phyloP scores from a whole-genome alignment of 106 monocot genomes.

The Ottelia alismoides region DNA sequence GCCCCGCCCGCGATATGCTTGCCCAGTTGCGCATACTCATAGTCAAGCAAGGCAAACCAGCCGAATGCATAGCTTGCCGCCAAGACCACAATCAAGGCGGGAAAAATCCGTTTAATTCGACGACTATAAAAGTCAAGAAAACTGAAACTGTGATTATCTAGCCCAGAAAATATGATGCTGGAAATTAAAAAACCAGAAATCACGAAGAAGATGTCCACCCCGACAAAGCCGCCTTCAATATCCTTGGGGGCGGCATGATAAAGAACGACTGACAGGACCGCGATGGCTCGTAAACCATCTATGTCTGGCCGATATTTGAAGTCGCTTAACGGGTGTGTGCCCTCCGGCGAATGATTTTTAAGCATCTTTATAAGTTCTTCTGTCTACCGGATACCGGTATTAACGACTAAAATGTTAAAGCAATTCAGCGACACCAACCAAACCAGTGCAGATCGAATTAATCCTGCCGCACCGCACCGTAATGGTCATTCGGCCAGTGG shows the following conservation, averaged over 20 bases:
- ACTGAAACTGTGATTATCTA: neutral
- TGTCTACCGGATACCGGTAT: no score
- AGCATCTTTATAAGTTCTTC: no score
- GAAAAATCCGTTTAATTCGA: neutral
- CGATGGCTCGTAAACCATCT: neutral
- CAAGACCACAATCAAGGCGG: neutral
- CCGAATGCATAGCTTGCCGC: neutral
- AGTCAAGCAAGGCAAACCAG: neutral
- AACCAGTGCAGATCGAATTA: no score
- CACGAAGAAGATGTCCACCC: neutral
- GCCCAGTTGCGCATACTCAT: neutral
- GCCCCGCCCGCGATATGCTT: neutral
- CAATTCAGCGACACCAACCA: no score
- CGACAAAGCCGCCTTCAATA: neutral
- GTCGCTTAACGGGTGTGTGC: no score
- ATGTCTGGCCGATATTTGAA: neutral
- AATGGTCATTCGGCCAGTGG: no score
- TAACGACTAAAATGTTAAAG: no score
- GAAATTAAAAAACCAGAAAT: neutral
- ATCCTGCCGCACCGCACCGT: no score
- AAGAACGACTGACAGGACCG: neutral
- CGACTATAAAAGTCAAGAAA: neutral
- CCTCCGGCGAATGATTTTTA: no score
- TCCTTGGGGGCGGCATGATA: neutral
- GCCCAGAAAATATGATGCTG: neutral